Conservation (phyloP, 2,329 filamentous ascomycete genomes). For the Fusarium nisikadoi region DNA sequence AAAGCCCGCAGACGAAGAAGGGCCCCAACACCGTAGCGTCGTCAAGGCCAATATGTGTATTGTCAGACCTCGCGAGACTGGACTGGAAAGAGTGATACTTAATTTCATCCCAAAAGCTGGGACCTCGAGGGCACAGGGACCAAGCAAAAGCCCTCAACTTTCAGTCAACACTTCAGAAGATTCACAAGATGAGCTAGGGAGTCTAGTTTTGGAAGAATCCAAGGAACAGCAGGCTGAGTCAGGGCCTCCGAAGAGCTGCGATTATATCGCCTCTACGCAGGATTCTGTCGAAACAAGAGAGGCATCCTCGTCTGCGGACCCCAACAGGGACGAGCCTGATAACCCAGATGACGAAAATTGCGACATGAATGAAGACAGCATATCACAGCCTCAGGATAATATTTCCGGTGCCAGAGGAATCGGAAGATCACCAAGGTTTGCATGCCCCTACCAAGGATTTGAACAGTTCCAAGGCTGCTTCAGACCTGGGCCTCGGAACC, state of each 20-base stretch:
- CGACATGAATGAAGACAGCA: background rate
- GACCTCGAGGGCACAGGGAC: no score
- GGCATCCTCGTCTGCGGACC: background rate
- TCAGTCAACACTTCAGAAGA: background rate
- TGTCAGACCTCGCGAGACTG: background rate
- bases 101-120: background rate
- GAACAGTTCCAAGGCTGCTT: conserved; percentile 6
- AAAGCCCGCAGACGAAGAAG: background rate
- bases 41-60: no score
- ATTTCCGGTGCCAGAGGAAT: no score
- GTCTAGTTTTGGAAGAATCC: background rate
- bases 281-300: background rate
- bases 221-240: background rate
- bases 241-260: no score
- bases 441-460: background rate
- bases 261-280: background rate
- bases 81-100: background rate
- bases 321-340: background rate
- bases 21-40: background rate
- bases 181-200: background rate
- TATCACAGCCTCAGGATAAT: background rate
- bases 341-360: background rate
- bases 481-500: conserved; percentile 2
- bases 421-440: background rate
- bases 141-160: background rate